phyloP scores from a whole-genome alignment of 2,329 filamentous ascomycete species.

The Claviceps monticola region DNA sequence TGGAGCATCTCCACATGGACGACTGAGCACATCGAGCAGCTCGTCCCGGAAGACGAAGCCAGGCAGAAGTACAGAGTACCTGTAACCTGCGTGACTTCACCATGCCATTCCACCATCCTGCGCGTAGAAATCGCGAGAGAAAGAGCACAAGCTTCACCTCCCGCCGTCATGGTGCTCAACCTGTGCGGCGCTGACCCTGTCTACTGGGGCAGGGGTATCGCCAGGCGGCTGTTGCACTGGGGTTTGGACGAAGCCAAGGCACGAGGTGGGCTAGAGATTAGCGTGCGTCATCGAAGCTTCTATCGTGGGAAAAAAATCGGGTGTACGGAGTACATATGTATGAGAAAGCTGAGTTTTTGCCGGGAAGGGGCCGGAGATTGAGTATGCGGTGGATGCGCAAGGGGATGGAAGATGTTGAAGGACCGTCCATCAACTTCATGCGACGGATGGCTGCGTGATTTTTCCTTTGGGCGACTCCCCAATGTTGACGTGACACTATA shows the following conservation, averaged over 20 bases:
- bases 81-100: background rate
- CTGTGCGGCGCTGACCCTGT: background rate
- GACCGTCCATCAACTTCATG: constrained; percentile 34
- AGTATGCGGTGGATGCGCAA: constrained; percentile 29
- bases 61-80: background rate
- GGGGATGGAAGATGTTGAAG: constrained; percentile 18
- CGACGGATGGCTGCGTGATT: constrained; percentile 1
- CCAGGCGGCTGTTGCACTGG: background rate
- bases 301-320: constrained; percentile 29
- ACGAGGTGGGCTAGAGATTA: constrained; percentile 21
- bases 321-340: constrained; percentile 21
- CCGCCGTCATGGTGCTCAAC: background rate
- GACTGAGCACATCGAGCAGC: too few species aligned
- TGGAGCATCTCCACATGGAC: too few species aligned
- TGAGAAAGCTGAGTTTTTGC: constrained; percentile 29
- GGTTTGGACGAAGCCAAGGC: background rate
- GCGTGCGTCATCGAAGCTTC: constrained; percentile 34
- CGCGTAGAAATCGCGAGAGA: background rate
- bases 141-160: background rate
- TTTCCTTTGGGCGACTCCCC: too few species aligned
- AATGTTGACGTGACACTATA: too few species aligned
- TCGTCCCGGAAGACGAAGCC: background rate
- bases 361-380: constrained; percentile 27
- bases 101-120: background rate
- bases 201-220: background rate